Base-by-base conservation (phyloP, 2,329 filamentous ascomycete species). In the Verticillium dahliae region DNA sequence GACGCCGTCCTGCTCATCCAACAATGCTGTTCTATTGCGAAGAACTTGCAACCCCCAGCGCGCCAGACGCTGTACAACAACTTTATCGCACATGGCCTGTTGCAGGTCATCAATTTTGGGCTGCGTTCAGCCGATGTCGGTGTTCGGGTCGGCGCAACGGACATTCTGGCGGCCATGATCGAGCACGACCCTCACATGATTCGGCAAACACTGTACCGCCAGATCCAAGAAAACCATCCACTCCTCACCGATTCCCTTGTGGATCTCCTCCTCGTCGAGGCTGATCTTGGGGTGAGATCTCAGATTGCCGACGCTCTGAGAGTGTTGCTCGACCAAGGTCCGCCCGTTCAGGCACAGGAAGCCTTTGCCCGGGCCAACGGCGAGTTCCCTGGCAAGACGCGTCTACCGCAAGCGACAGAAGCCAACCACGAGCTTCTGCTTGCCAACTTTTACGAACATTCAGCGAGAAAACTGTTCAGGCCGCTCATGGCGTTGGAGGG, bases 161-260 rank as follows among this genome's bases (percentile, higher is more conserved):
- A 99, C 68, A 92, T 98, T 38, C 77, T 99, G 57, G 91, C 97
- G 7, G 91, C 92, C 5, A 88, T 98, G 75, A 95, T 99, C 68
- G 95, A 99, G 69, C 93, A 98, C 71, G 95, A 99, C 69, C 90
- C 94, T 2, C 86, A 92, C 68, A 92, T 97, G 89, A 94, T 99
- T 72, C 90, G 95, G 57, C 88, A 90, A 67, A 96, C 94, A 60
- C 93, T 98, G 68, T 94, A 97, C 74, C 91, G 92, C 65, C 92
- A 96, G 67, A 89, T 97, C 65, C 89, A 90, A 66, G 92, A 97
- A 66, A 93, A 93, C 71, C 87, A 91, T 67, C 86, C 88, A 2
- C 91, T 92, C 4, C 77, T 99, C 60, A 97, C 92, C 1, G 95
- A 98, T 72, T 96, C 91, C 0, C 79, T 99, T 50, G 96, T 98